These are phyloP conservation scores for Laburnicola sp. DNA, from an alignment of 2,329 filamentous ascomycete species.

Conservation along the genomic window DNA sequence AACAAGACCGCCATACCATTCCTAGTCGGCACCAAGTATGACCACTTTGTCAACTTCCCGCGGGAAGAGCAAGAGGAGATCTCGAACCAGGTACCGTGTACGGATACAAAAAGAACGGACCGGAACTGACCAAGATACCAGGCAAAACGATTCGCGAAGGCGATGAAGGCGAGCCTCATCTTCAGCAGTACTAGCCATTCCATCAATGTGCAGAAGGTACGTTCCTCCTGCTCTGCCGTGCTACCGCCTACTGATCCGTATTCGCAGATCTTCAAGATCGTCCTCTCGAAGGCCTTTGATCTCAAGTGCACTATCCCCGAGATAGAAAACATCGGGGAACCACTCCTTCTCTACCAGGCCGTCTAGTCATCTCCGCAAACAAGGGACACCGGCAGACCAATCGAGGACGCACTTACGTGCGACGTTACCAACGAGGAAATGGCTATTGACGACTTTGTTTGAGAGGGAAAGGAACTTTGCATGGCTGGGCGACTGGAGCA, in stretches of 20 bases:
- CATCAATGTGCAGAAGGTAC: constrained; percentile 98
- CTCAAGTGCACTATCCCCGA: constrained; percentile 98
- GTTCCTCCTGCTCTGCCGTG: constrained; percentile 1
- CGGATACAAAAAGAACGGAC: neutral
- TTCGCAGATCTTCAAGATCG: constrained; percentile 95
- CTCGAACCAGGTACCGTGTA: constrained; percentile 75
- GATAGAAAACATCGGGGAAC: constrained; percentile 97
- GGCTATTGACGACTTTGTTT: constrained; percentile 41
- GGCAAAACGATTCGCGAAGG: constrained; percentile 94
- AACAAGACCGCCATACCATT: constrained; percentile 99
- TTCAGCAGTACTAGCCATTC: constrained; percentile 99
- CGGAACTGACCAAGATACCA: constrained; percentile 47
- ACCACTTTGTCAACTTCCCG: constrained; percentile 98
- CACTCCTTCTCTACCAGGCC: constrained; percentile 77
- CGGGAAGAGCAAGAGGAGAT: constrained; percentile 98
- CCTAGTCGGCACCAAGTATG: constrained; percentile 95
- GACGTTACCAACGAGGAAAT: constrained; percentile 42
- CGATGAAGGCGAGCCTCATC: constrained; percentile 96
- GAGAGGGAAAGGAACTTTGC: constrained; percentile 30
- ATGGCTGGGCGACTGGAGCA: constrained; percentile 46
- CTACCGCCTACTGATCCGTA: constrained; percentile 30
- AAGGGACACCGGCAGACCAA: neutral
- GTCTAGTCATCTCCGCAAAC: constrained; percentile 39
- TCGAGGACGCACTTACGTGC: constrained; percentile 26
- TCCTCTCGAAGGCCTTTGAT: constrained; percentile 97